These are phyloP conservation scores for Termitomyces sp. DNA, from an alignment of 768 basidiomycete species.

Conservation along the genomic window DNA sequence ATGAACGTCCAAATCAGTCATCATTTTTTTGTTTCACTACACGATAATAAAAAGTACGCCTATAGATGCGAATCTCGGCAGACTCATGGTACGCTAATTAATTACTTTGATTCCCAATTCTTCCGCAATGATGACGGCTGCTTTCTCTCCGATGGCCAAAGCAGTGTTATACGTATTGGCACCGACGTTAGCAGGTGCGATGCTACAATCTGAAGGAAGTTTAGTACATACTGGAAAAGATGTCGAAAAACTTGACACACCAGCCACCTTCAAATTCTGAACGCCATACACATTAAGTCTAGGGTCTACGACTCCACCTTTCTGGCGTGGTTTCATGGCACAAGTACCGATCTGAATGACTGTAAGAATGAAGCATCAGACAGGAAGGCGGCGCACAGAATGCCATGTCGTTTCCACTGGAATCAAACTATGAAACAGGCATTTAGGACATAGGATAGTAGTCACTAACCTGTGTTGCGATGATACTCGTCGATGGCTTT, in stretches of 20 bases:
- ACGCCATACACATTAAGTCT: slow-evolving; percentile 61
- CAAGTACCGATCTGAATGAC: slow-evolving; percentile 53
- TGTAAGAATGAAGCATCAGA: not conserved
- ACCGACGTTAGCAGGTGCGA: slow-evolving; percentile 32
- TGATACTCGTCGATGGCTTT: slow-evolving; percentile 34
- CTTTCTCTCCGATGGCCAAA: slow-evolving; percentile 54
- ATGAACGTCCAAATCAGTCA: too few relatives aligned
- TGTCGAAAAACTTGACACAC: slow-evolving; percentile 16
- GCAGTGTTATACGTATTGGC: slow-evolving; percentile 38
- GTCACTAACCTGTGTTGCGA: slow-evolving; percentile 24
- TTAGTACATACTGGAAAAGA: not conserved
- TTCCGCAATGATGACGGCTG: slow-evolving; percentile 51
- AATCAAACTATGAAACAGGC: not conserved
- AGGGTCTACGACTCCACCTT: slow-evolving; percentile 57
- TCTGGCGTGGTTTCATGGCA: slow-evolving; percentile 56
- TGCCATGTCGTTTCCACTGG: slow-evolving; percentile 41
- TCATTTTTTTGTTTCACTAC: too few relatives aligned
- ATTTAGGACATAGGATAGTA: not conserved
- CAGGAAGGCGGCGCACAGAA: slow-evolving; percentile 24
- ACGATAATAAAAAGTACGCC: too few relatives aligned
- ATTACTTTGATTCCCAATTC: slow-evolving; percentile 32
- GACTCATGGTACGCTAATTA: not conserved
- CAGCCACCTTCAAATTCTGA: slow-evolving; percentile 52
- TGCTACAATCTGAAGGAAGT: slow-evolving; percentile 26
- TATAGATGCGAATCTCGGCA: not conserved